These are phyloP conservation scores for Fusarium burgessii DNA, from an alignment of 2,329 filamentous ascomycete genomes.

Conservation along the genomic window DNA sequence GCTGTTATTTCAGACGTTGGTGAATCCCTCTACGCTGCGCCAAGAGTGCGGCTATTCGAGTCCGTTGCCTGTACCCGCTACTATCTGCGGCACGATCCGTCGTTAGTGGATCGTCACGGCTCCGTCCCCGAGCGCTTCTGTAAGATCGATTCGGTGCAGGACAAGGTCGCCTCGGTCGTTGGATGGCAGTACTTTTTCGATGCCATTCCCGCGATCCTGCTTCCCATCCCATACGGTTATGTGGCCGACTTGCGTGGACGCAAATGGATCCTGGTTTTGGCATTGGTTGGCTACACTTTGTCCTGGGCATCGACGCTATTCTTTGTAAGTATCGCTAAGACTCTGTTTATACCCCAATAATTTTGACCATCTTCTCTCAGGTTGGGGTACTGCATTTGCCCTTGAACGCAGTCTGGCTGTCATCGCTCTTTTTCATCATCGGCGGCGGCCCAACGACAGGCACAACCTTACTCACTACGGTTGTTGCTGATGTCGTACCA, in stretches of 20 bases:
- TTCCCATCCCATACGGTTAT: constrained; percentile 3
- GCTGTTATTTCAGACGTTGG: not conserved
- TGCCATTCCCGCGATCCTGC: not conserved
- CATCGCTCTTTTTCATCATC: constrained; percentile 2
- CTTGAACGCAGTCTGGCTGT: constrained; percentile 1
- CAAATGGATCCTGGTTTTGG: constrained; percentile 5
- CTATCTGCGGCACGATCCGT: constrained; percentile 9
- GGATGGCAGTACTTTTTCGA: constrained; percentile 15
- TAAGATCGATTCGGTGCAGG: not conserved
- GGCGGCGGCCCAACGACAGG: constrained; percentile 1
- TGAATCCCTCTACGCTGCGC: constrained; percentile 5
- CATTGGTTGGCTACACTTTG: constrained; percentile 2
- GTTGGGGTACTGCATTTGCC: not conserved
- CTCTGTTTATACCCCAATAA: not conserved
- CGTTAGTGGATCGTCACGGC: constrained; percentile 4
- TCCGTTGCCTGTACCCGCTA: constrained; percentile 9
- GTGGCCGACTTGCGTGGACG: not conserved
- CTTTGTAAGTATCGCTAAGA: not conserved
- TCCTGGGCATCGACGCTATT: not conserved
- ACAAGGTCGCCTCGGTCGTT: constrained; percentile 5
- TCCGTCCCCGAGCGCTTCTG: not conserved
- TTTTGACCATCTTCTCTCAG: not conserved
- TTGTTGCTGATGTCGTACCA: constrained; percentile 5
- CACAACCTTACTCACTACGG: constrained; percentile 7
- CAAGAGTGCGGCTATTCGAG: constrained; percentile 10